Base-by-base conservation (phyloP, 805 yeast genomes). In the Wickerhamiella azymoides region DNA sequence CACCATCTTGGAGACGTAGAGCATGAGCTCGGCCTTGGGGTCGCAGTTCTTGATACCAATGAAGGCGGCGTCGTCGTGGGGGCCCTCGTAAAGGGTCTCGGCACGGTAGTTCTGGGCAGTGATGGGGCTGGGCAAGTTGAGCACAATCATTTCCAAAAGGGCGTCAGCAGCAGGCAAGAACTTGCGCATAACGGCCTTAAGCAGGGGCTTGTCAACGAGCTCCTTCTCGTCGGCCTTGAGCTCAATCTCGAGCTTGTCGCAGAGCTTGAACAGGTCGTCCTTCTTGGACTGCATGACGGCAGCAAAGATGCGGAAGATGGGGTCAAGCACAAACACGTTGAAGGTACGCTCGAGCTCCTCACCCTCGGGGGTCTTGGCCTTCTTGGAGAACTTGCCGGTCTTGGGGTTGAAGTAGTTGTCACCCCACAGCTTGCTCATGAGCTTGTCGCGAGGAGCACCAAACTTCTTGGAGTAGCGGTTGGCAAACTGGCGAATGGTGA, bases 101-200 rank as follows among this genome's bases (percentile, higher is more conserved):
- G 96, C 97, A 84, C 98, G 88, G 93, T 89, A 89, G 68, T 69
- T 70, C 78, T 92, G 97, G 70, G 98, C 97, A 63, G 97, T 89
- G 68, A 86, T 93, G 73, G 98, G 98, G 59, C 97, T 92, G 73
- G 98, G 98, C 70, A 89, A 81, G 77, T 89, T 96, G 63, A 89
- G 74, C 66, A 88, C 81, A 74, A 92, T 86, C 98, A 89, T 89
- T 79, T 89, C 97, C 72, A 89, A 75, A 70, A 89, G 77, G 66
- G 98, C 98, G 68, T 89, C 97, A 64, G 98, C 97, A 71, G 97
- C 97, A 73, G 98, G 98, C 75, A 89, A 80, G 89, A 92, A 89
- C 77, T 92, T 89, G 78, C 93, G 85, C 97, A 89, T 92, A 68
- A 88, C 96, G 65, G 85, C 81, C 84, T 89, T 89, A 71, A 89